Evolutionary conservation across 208 protist genomes (phyloP), one percentile per base, ranked within the genome.

Genomic region (Crithidia acanthocephali): DNA sequence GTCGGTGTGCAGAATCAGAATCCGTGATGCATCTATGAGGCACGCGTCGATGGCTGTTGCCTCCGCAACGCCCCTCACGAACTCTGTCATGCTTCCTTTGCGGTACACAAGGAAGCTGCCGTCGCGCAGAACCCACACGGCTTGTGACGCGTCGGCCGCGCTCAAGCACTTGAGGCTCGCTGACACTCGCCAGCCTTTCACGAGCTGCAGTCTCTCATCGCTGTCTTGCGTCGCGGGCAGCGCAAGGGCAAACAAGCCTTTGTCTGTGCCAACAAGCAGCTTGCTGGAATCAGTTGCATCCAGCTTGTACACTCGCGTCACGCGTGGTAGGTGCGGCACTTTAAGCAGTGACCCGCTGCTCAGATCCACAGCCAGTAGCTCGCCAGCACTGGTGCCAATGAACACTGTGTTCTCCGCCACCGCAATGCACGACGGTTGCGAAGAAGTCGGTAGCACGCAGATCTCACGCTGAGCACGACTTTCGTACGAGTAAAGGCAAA

Each of bases 121-220:
- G 50, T 76, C 71, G 16, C 62, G 71, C 23, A 64, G 42, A 0
- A 76, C 62, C 60, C 71, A 76, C 13, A 58, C 51, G 28, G 50
- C 60, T 28, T 37, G 48, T 2, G 71, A 33, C 6, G 40, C 60
- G 18, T 32, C 55, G 10, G 35, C 40, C 15, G 58, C 32, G 48
- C 52, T 56, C 35, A 76, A 32, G 35, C 71, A 76, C 35, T 28
- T 62, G 42, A 76, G 71, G 16, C 40, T 68, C 0, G 55, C 16
- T 27, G 71, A 7, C 25, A 32, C 30, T 25, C 30, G 33, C 60
- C 71, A 76, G 20, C 52, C 52, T 23, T 63, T 76, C 42, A 76
- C 56, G 20, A 69, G 62, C 16, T 68, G 51, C 42, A 3, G 13
- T 1, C 6, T 23, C 1, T 18, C 42, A 33, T 15, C 61, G 8